Percentiles rank a stretch among this genome's conserved stretches.
Conservation (phyloP, 1,284 basidiomycete genomes). For the Sporisorium reilianum region DNA sequence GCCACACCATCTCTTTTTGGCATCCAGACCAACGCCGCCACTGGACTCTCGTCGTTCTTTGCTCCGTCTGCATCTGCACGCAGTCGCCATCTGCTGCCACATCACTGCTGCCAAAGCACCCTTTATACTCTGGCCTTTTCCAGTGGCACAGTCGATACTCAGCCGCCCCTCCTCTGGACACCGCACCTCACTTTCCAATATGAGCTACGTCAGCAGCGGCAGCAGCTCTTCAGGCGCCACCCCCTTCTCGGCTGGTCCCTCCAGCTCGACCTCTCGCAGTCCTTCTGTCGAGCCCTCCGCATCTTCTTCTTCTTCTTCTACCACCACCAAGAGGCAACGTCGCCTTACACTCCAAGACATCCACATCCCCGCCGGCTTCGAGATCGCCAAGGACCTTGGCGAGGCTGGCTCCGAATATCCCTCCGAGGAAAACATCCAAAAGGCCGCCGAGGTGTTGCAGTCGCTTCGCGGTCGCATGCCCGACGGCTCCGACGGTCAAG, state of each 20-base stretch:
- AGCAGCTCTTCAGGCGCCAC: conserved; percentile 30
- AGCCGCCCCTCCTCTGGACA: background rate
- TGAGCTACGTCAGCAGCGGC: conserved; percentile 39
- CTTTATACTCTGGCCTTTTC: background rate
- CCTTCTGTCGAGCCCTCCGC: conserved; percentile 26
- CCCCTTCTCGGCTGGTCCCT: conserved; percentile 26
- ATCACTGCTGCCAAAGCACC: too few relatives aligned
- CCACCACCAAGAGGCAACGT: conserved; percentile 9
- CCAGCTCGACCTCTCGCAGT: conserved; percentile 30
- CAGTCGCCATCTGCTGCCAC: background rate
- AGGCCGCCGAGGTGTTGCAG: conserved; percentile 39
- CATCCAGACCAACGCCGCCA: background rate
- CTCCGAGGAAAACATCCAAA: conserved; percentile 49
- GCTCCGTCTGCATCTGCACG: background rate
- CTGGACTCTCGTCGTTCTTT: background rate
- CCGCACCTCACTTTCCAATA: background rate
- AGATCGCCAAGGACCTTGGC: conserved; percentile 41
- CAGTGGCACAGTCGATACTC: background rate
- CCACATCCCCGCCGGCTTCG: conserved; percentile 51
- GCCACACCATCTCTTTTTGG: background rate
- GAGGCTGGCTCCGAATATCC: conserved; percentile 30
- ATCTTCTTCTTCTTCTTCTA: background rate
- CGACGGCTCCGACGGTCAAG: conserved; percentile 49
- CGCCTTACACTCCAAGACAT: conserved; percentile 47
- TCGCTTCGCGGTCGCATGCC: conserved; percentile 50